Evolutionary conservation across 108 stramenopile genomes (phyloP).

Genomic region (Craspedostauros australis): DNA sequence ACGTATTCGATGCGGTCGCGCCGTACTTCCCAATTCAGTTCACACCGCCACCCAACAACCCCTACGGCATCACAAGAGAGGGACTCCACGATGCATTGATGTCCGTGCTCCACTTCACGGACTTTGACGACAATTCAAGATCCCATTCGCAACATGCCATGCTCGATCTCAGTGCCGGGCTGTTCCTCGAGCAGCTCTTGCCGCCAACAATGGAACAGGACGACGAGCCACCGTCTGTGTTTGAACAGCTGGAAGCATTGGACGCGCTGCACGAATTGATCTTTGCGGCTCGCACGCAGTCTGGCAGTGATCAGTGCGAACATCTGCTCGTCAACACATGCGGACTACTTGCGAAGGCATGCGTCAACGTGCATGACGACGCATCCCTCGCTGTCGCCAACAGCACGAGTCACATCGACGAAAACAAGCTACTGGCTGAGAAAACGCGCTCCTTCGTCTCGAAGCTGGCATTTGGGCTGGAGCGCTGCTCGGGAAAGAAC

Average conservation of each 20-base stretch:
- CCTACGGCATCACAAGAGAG: constrained; percentile 67
- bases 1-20: constrained; percentile 76
- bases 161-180: constrained; percentile 39
- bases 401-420: constrained; percentile 3
- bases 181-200: constrained; percentile 67
- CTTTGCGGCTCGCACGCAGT: constrained; percentile 16
- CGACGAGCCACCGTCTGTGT: constrained; percentile 28
- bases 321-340: not conserved
- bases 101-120: constrained; percentile 48
- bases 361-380: constrained; percentile 33
- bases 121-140: constrained; percentile 17
- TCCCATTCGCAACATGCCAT: constrained; percentile 40
- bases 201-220: constrained; percentile 44
- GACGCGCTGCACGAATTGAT: constrained; percentile 52
- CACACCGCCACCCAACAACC: constrained; percentile 78
- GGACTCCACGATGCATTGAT: constrained; percentile 56
- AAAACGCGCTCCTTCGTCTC: constrained; percentile 54
- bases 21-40: constrained; percentile 86
- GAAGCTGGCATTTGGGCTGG: constrained; percentile 40
- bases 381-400: constrained; percentile 24
- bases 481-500: constrained; percentile 11
- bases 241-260: constrained; percentile 60
- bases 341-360: constrained; percentile 5
- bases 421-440: constrained; percentile 48
- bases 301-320: not conserved